Evolutionary conservation across 345 rosid genomes (phyloP), one percentile per base, ranked within the genome.

Genomic region (Punica granatum): DNA sequence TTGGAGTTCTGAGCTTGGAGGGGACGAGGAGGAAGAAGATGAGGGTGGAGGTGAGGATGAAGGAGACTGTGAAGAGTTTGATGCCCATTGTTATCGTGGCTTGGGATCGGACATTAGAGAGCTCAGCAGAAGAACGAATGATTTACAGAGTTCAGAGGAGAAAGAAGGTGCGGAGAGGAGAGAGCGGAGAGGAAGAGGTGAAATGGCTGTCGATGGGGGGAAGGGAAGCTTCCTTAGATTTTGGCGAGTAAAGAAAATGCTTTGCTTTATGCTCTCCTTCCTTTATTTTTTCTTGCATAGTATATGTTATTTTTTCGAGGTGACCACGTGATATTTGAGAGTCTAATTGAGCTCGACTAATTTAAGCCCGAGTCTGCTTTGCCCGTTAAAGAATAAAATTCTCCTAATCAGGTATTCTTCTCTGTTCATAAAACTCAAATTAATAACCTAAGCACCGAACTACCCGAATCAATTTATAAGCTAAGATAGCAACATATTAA

Each of bases 21-120:
- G 90, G 78, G 75, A 86, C 60, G 86, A 77, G 86, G 11, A 88
- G 42, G 66, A 83, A 54, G 25, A 76, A 83, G 70, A 86, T 72
- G 77, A 83, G 77, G 34, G 87, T 30, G 19, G 92, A 79, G 13
- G 80, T 71, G 60, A 81, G 69, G 70, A 84, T 76, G 87, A 87
- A 83, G 16, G 73, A 69, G 79, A 85, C 75, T 78, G 82, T 75
- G 77, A 82, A 78, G 19, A 83, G 34, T 66, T 88, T 90, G 61
- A 82, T 75, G 48, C 80, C 83, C 87, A 83, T 86, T 69, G 78
- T 48, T 67, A 37, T 4, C 19, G 65, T 43, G 36, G 39, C 7
- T 63, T 60, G 12, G 58, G 8, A 11, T 23, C 2, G 58, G 58
- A 51, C 58, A 51, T 51, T 23, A 51, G 19, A 64, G 59, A 61